Conservation (phyloP, 2,329 filamentous ascomycete genomes). For the Leptographium wingfieldii region DNA sequence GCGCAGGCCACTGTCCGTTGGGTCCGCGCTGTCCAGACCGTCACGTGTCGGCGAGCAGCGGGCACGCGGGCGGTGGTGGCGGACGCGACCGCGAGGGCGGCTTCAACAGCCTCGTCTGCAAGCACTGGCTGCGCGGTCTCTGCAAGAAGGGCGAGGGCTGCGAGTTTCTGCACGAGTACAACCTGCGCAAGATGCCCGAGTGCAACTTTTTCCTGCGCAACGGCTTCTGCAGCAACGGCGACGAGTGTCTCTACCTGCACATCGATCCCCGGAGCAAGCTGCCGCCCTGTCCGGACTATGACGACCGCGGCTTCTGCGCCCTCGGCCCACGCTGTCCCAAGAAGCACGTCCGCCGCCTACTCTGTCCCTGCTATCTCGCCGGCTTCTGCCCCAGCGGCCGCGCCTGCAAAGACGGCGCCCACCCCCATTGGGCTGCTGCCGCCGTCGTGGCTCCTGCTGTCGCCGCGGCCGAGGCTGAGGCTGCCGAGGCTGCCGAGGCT, state of each 20-base stretch:
- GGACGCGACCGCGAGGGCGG: conserved; percentile 28
- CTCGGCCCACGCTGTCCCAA: conserved; percentile 78
- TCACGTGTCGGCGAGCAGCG: conserved; percentile 40
- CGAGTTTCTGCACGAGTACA: conserved; percentile 98
- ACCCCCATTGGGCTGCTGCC: conserved; percentile 55
- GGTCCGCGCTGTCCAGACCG: conserved; percentile 77
- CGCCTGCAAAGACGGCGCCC: conserved; percentile 65
- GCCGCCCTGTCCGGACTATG: conserved; percentile 80
- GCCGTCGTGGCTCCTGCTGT: conserved; percentile 38
- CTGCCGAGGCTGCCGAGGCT: conserved; percentile 27
- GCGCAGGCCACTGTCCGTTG: conserved; percentile 70
- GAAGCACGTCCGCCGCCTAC: conserved; percentile 66
- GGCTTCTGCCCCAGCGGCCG: conserved; percentile 84
- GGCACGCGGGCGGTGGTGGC: conserved; percentile 19
- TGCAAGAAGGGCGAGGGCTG: conserved; percentile 96
- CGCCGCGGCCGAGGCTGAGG: conserved; percentile 18
- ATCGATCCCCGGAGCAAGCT: conserved; percentile 71
- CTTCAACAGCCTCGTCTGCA: conserved; percentile 83
- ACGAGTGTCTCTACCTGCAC: conserved; percentile 90
- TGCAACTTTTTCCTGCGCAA: conserved; percentile 94
- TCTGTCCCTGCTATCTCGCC: conserved; percentile 79
- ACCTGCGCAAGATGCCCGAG: conserved; percentile 94
- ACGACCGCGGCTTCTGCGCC: conserved; percentile 87
- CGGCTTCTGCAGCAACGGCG: conserved; percentile 90
- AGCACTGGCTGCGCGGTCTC: conserved; percentile 93